phyloP scores from a whole-genome alignment of 768 basidiomycete genomes.

The Kwoniella botswanensis region DNA sequence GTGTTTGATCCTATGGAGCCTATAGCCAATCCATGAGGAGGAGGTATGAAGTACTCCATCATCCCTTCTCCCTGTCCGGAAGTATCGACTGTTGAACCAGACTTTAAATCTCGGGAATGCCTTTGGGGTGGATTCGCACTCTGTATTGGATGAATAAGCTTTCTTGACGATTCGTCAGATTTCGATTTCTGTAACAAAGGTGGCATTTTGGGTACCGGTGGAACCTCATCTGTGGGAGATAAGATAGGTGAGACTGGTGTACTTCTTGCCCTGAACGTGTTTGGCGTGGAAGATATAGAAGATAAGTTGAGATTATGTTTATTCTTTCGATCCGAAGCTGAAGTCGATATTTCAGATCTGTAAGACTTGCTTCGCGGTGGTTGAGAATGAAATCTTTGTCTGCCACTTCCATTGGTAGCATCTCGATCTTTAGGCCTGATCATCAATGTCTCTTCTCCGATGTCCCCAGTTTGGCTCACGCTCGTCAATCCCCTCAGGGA shows the following conservation, averaged over 20 bases:
- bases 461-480: neutral
- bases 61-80: neutral
- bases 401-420: neutral
- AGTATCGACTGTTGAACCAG: neutral
- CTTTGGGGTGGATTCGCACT: neutral
- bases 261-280: constrained; percentile 6
- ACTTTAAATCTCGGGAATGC: neutral
- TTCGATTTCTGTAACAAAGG: constrained; percentile 11
- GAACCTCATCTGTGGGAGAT: constrained; percentile 15
- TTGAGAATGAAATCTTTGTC: constrained; percentile 4
- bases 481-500: neutral
- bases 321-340: neutral
- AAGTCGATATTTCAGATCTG: neutral
- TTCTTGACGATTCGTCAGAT: constrained; percentile 17
- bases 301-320: constrained; percentile 4
- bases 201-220: neutral
- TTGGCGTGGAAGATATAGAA: neutral
- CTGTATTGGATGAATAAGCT: neutral
- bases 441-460: constrained; percentile 8
- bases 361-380: constrained; percentile 14
- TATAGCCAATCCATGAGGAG: constrained; percentile 18
- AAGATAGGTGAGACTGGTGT: constrained; percentile 33
- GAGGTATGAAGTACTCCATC: constrained; percentile 26
- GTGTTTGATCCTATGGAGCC: constrained; percentile 7
- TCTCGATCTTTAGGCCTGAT: neutral